phyloP scores from a whole-genome alignment of 441 rosid genomes.

The Sinapis alba region DNA sequence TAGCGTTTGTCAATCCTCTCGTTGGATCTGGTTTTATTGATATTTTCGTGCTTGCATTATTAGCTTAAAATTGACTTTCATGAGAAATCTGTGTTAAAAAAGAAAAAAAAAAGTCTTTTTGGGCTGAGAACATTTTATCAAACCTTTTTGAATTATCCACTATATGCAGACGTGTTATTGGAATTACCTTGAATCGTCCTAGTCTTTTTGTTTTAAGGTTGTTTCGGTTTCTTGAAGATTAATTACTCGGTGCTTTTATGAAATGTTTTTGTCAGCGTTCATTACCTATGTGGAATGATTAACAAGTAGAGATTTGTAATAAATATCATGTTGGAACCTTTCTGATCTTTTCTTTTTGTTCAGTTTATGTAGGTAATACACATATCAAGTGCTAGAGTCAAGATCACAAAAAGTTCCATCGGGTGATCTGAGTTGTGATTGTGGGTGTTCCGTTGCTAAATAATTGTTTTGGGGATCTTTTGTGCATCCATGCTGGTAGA shows the following conservation, averaged over 20 bases:
- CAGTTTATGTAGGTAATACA: slow-evolving; percentile 40
- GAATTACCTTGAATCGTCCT: not conserved
- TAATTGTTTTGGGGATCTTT: slow-evolving; percentile 42
- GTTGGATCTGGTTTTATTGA: slow-evolving; percentile 6
- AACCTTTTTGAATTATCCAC: slow-evolving; percentile 18
- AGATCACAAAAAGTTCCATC: slow-evolving; percentile 33
- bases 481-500: slow-evolving; percentile 97
- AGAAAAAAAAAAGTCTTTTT: too few species aligned
- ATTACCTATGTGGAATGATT: not conserved
- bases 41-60: slow-evolving; percentile 17
- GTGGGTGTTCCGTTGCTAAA: too few species aligned
- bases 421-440: slow-evolving; percentile 32
- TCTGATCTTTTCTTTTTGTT: not conserved
- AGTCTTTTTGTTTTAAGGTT: not conserved
- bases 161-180: not conserved
- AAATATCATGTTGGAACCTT: not conserved
- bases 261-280: not conserved
- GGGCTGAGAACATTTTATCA: not conserved
- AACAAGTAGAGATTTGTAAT: not conserved
- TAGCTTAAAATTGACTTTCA: not conserved
- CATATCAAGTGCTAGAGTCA: slow-evolving; percentile 35
- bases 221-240: not conserved
- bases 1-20: not conserved
- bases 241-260: not conserved
- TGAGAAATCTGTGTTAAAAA: too few species aligned